A percentile compares a stretch with the other conserved stretches of the same genome.
Conservation (phyloP, 2,329 filamentous ascomycete genomes). For the Claviceps digitariae region DNA sequence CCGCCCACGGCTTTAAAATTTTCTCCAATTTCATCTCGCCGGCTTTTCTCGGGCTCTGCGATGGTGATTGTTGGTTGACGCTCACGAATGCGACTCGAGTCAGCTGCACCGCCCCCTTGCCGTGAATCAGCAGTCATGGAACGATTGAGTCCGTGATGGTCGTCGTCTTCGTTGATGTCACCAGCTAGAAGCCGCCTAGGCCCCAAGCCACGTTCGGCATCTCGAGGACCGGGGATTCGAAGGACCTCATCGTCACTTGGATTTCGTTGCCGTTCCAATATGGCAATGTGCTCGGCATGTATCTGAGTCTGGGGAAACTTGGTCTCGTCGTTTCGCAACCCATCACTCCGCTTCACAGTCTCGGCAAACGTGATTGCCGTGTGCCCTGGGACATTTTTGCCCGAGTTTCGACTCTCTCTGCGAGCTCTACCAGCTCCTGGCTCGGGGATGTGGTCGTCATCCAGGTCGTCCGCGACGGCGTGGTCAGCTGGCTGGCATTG, state of each 20-base stretch:
- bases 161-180: constrained; percentile 24
- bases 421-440: neutral
- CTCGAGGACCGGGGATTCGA: constrained; percentile 81
- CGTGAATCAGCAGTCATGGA: constrained; percentile 15
- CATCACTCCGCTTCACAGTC: constrained; percentile 47
- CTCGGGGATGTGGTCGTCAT: neutral
- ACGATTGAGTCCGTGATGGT: constrained; percentile 13
- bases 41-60: constrained; percentile 40
- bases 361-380: constrained; percentile 53
- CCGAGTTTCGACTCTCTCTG: constrained; percentile 1
- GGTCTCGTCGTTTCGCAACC: constrained; percentile 33
- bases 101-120: constrained; percentile 10
- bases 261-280: constrained; percentile 72
- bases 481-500: neutral
- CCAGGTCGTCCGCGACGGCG: constrained; percentile 2
- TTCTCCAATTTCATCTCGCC: constrained; percentile 24
- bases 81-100: constrained; percentile 15
- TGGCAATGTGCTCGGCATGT: constrained; percentile 73
- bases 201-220: constrained; percentile 70
- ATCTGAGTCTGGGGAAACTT: constrained; percentile 36
- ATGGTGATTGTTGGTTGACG: constrained; percentile 50
- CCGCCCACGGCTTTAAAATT: constrained; percentile 28
- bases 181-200: constrained; percentile 40
- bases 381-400: constrained; percentile 6
- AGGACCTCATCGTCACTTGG: constrained; percentile 60